These are phyloP conservation scores for Closterium sp. DNA, from an alignment of 139 green algal genomes.

Conservation along the genomic window DNA sequence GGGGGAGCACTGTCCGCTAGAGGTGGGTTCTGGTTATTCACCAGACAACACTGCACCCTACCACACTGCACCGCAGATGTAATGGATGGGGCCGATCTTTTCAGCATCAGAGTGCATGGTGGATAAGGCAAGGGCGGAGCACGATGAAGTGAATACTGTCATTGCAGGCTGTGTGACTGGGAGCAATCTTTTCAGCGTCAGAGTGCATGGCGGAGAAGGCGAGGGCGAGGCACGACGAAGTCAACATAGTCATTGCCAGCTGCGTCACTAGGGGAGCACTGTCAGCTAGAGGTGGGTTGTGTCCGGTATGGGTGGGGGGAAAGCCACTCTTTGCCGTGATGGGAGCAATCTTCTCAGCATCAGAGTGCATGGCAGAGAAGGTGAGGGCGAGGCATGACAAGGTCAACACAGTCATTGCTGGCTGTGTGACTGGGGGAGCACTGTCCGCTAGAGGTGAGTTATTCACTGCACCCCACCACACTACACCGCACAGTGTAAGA, in stretches of 20 bases:
- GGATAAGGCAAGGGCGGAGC: constrained; percentile 67
- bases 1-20: constrained; percentile 74
- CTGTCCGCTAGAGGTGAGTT: not conserved
- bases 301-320: too few relatives aligned
- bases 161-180: constrained; percentile 90
- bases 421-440: constrained; percentile 55
- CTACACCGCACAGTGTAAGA: too few relatives aligned
- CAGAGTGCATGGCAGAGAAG: too few relatives aligned
- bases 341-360: too few relatives aligned
- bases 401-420: constrained; percentile 65
- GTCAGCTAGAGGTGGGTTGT: constrained; percentile 51
- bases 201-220: constrained; percentile 94
- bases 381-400: constrained; percentile 86
- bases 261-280: constrained; percentile 86
- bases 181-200: constrained; percentile 78
- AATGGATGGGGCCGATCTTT: not conserved
- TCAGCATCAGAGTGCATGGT: not conserved
- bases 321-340: too few relatives aligned
- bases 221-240: constrained; percentile 86
- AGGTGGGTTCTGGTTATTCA: too few relatives aligned
- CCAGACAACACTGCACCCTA: too few relatives aligned
- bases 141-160: constrained; percentile 84
- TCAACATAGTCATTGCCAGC: constrained; percentile 83
- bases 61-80: too few relatives aligned
- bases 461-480: too few relatives aligned